Conservation (phyloP, 2,329 filamentous ascomycete species). For the Gremmenia infestans region DNA sequence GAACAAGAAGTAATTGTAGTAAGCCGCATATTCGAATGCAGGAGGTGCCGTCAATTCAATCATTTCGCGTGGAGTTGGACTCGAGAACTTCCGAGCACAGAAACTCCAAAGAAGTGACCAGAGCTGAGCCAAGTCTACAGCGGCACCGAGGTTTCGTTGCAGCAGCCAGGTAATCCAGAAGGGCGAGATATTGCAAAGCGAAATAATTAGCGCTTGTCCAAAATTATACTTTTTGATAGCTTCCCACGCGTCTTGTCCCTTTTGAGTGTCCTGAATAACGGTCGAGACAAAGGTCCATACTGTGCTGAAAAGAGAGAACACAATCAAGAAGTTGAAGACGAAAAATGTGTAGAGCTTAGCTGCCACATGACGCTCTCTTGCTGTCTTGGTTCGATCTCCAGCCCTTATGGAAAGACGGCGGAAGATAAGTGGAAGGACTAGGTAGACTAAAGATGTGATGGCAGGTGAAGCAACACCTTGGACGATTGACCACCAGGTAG, state of each 20-base stretch:
- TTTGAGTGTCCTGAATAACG: slow-evolving; percentile 54
- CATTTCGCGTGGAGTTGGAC: slow-evolving; percentile 82
- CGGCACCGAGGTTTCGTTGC: slow-evolving; percentile 87
- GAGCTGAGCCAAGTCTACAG: slow-evolving; percentile 88
- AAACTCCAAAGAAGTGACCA: slow-evolving; percentile 82
- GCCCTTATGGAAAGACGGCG: slow-evolving; percentile 76
- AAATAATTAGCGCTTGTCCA: slow-evolving; percentile 59
- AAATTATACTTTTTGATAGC: slow-evolving; percentile 62
- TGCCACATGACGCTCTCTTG: slow-evolving; percentile 84
- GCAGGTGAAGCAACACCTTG: slow-evolving; percentile 91
- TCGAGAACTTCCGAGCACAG: slow-evolving; percentile 76
- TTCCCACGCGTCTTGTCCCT: slow-evolving; percentile 58
- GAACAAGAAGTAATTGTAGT: slow-evolving; percentile 97
- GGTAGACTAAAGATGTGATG: slow-evolving; percentile 80
- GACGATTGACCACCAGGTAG: slow-evolving; percentile 73
- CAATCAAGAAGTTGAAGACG: slow-evolving; percentile 91
- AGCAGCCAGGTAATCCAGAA: slow-evolving; percentile 95
- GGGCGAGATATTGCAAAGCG: slow-evolving; percentile 74
- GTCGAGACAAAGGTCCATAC: slow-evolving; percentile 68
- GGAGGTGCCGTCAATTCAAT: slow-evolving; percentile 92
- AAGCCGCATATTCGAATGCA: slow-evolving; percentile 88
- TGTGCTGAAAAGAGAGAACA: slow-evolving; percentile 88
- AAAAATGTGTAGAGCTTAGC: slow-evolving; percentile 93
- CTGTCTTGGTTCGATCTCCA: slow-evolving; percentile 88
- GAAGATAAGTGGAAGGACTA: slow-evolving; percentile 86